Base-by-base conservation (phyloP, 495 filamentous ascomycete species). In the Letharia columbiana region DNA sequence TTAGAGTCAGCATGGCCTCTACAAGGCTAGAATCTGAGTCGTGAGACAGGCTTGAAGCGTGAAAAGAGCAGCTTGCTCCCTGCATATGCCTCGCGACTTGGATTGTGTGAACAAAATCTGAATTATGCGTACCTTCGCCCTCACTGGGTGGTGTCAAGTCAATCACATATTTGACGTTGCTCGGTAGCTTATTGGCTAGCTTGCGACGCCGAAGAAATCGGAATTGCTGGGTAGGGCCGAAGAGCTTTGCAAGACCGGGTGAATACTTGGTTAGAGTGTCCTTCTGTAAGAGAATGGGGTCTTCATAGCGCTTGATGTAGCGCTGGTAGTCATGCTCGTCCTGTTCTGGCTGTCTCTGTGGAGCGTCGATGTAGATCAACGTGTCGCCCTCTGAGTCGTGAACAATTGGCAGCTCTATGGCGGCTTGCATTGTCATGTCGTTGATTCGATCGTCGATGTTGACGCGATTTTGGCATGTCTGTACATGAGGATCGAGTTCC, bases 141-240 rank as follows among this genome's bases (percentile, higher is more conserved):
- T 83, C 77, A 1, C 70, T 70, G 0, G 83, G 82, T 20, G 86
- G 86, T 2, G 86, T 88, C 23, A 88, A 77, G 67, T 89, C 87
- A 63, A 89, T 69, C 20, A 87, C 72, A 66, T 81, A 88, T 60
- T 81, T 79, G 69, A 86, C 74, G 1, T 77, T 77, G 35, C 39
- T 33, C 56, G 33, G 56, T n/a, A 82, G 70, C 12, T 61, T 59
- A 4, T 71, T 68, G 8, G 64, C 59, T 12, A 78, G 70, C 0
- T 72, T 71, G 33, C 77, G 78, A 56, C 73, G 75, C 39, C 73
- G 75, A 10, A 77, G 74, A 1, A 71, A 64, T 35, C 74, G 69
- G 47, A 66, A 73, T 35, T 83, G 81, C 8, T 44, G 60, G n/a
- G 69, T 71, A 5, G 80, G 80, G 23, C 70, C 73, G 17, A 87